Base-by-base conservation (phyloP, 352 stramenopile genomes). In the Phytophthora melonis region DNA sequence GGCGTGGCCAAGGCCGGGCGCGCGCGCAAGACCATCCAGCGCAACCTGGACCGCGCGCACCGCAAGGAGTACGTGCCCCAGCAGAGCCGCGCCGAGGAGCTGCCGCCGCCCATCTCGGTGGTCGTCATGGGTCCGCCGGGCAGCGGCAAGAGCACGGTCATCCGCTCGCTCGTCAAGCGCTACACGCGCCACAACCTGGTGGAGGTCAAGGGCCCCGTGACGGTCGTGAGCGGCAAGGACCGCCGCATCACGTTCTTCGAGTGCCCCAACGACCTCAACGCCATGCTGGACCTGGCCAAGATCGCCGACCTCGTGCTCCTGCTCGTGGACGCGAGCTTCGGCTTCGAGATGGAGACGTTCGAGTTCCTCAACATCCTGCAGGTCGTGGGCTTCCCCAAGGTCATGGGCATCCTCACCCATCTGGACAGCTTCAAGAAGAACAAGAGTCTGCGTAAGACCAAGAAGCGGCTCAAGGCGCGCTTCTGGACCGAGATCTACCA, bases 321-420 rank as follows among this genome's bases (percentile, higher is more conserved):
- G 16, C 94, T 99, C 32, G 97, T 99, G 41, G 98, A 99, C 90
- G 98, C 97, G n/a, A 99, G 97, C 74, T 99, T 99, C 74, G 98
- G 98, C 9, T 99, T 99, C 78, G 98, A 99, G 78, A 99, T 99
- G 98, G 98, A 99, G 82, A 99, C 98, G 14, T 99, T 99, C 66
- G 98, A 99, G 87, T 99, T 99, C 77, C 90, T 99, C 9, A 99
- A 99, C 80, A 98, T 99, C 66, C 89, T 99, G 10, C 98, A 99
- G 83, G 84, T 93, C 30, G 80, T 90, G 0, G 90, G 89, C 0
- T 97, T 97, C 68, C 95, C 95, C 18, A 97, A 97, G 73, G 95
- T 99, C 30, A 99, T 99, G 93, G 98, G 98, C 55, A 97, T 99
- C 50, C 92, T 99, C 58, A 99, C 98, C 21, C 97, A 99, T 80